A percentile compares a stretch with the other conserved stretches of the same genome.
Conservation (phyloP, 2,329 filamentous ascomycete species). For the Rhytidhysteron rufulum region DNA sequence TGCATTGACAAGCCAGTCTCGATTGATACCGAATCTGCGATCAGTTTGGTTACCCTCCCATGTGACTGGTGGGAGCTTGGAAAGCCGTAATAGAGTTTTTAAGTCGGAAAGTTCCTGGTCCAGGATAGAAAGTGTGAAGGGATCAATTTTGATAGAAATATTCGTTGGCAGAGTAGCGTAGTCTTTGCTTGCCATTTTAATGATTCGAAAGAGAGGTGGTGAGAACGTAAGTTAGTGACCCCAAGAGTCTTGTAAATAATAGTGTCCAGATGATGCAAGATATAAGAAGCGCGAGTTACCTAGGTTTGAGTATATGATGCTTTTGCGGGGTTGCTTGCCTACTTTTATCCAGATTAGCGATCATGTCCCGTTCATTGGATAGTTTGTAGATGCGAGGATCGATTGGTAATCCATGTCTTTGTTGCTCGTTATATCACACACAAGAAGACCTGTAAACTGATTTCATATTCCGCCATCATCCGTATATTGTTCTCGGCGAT, state of each 20-base stretch:
- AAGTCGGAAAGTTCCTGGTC: conserved; percentile 31
- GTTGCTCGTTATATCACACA: too few species aligned
- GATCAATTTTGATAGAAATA: conserved; percentile 2
- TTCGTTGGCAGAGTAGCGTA: neutral
- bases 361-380: too few species aligned
- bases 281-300: too few species aligned
- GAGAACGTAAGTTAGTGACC: neutral
- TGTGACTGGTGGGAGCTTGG: conserved; percentile 27
- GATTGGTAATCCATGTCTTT: too few species aligned
- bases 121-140: conserved; percentile 29
- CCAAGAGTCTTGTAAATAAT: neutral
- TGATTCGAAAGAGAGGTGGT: neutral
- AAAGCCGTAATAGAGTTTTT: conserved; percentile 33
- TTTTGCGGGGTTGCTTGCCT: too few species aligned
- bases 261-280: too few species aligned
- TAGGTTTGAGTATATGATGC: too few species aligned
- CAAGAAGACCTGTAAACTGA: too few species aligned
- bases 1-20: conserved; percentile 30
- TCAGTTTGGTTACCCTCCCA: conserved; percentile 26
- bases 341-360: too few species aligned
- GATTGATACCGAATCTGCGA: conserved; percentile 24
- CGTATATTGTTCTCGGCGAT: too few species aligned
- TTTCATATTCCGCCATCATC: too few species aligned
- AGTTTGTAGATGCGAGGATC: too few species aligned
- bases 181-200: conserved; percentile 1